Evolutionary conservation across 2,329 filamentous ascomycete genomes (phyloP).

Genomic region (Hortaea werneckii): DNA sequence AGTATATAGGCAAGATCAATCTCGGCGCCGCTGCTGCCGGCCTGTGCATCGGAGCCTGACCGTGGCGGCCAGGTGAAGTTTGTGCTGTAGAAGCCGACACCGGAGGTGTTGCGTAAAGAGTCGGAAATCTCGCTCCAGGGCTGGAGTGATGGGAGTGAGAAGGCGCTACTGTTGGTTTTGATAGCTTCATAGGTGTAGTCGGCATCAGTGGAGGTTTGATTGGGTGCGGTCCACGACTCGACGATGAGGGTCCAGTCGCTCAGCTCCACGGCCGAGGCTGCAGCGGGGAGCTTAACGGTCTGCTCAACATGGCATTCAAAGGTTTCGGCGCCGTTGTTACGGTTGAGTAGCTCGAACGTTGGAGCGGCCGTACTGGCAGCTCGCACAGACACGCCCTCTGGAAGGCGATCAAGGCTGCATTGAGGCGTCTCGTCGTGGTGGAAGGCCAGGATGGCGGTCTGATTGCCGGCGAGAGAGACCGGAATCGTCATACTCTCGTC

Average conservation of each 20-base stretch:
- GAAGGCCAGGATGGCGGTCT: constrained; percentile 33
- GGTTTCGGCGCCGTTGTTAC: too few relatives aligned
- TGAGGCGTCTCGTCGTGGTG: constrained; percentile 8
- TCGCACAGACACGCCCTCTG: too few relatives aligned
- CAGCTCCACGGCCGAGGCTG: neutral
- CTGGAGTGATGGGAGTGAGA: neutral
- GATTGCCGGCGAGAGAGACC: constrained; percentile 29
- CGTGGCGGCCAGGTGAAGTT: constrained; percentile 15
- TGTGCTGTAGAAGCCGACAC: constrained; percentile 27
- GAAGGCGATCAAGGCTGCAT: neutral
- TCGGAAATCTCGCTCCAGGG: neutral
- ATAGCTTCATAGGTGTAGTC: neutral
- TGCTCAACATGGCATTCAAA: too few relatives aligned
- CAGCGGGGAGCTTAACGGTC: neutral
- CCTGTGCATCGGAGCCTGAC: constrained; percentile 2
- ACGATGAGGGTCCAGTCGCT: constrained; percentile 26
- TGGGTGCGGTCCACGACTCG: constrained; percentile 26
- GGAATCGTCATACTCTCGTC: constrained; percentile 23
- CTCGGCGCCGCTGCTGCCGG: constrained; percentile 14
- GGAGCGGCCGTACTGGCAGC: too few relatives aligned
- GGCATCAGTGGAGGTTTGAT: neutral
- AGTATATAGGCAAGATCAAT: constrained; percentile 17
- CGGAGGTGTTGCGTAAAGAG: constrained; percentile 23
- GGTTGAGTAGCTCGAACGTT: too few relatives aligned
- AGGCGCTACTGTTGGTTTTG: neutral